Evolutionary conservation across 441 rosid species (phyloP), one percentile per base, ranked within the genome.

Genomic region (Pelargonium fulgidum): DNA sequence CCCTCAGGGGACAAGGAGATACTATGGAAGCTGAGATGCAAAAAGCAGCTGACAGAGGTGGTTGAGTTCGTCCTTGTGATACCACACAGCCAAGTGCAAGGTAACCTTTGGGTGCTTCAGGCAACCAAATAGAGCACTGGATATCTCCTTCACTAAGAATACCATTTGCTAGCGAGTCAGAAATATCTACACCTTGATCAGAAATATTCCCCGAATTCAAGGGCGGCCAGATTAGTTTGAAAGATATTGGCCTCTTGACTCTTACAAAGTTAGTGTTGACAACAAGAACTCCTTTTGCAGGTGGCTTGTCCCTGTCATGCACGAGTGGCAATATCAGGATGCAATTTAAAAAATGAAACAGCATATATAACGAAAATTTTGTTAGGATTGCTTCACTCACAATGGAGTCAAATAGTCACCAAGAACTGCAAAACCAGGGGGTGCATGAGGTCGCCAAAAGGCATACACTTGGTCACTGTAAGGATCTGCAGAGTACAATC

Each of bases 361-460:
- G 45, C 76, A 64, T 65, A 73, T 59, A 72, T 44, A 64, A 48
- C 29, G 67, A 73, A 65, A 47, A 76, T 47, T 65, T 26, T 52
- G 36, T 59, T 48, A 5, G 67, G 62, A 73, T 33, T 44, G 22
- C 65, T 65, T 69, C 70, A 86, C 99, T 80, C 33, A 94, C 99
- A 74, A 72, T 79, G 99, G 98, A 29, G 96, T 92, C 80, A 94
- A 68, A 82, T 81, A 92, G 83, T 94, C 99, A 69, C 99, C 97
- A 70, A 94, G 94, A 75, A 90, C 83, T 41, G 96, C 97, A 92
- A 89, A 94, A 67, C 99, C 98, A 64, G 96, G 89, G 8, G 99
- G 98, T 64, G 97, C 96, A 76, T 77, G 85, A 42, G 99, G 96
- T 71, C 92, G 87, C 99, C 99, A 94, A 72, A 94, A 92, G 63